Evolutionary conservation across 1,139 yeast genomes (phyloP).

Genomic region (Kluyveromyces sp.): DNA sequence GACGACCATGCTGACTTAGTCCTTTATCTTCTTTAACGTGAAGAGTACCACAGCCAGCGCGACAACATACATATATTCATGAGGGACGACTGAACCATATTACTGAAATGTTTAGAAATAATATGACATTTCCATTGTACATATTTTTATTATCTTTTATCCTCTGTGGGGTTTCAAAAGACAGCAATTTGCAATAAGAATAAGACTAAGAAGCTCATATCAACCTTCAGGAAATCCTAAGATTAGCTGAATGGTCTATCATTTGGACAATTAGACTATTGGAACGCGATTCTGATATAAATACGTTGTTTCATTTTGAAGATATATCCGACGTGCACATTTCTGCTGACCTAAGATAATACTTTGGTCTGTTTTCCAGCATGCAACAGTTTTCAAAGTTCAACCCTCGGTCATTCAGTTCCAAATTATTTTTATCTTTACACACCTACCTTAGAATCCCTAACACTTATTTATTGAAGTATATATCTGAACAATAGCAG

Average conservation of each 20-base stretch:
- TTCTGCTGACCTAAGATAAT: background rate
- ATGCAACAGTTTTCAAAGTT: background rate
- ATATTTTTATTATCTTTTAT: constrained; percentile 7
- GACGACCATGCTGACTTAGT: background rate
- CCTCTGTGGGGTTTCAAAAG: background rate
- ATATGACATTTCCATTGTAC: constrained; percentile 8
- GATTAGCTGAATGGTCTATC: too few relatives aligned
- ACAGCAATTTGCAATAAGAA: background rate
- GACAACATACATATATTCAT: constrained; percentile 5
- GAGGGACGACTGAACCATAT: constrained; percentile 7
- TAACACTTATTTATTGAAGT: constrained; percentile 7
- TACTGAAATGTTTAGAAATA: constrained; percentile 7
- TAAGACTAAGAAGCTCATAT: background rate
- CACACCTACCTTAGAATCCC: constrained; percentile 1
- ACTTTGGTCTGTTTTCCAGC: background rate
- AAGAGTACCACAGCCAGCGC: background rate
- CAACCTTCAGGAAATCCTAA: background rate
- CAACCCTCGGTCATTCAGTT: background rate
- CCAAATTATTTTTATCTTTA: background rate
- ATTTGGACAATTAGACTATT: too few relatives aligned
- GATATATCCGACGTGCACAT: too few relatives aligned
- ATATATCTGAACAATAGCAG: constrained; percentile 5
- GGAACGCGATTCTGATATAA: too few relatives aligned
- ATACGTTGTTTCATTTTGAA: too few relatives aligned
- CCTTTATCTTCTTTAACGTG: background rate